Evolutionary conservation across 1,139 yeast species (phyloP).

Genomic region (Geotrichum reessii): DNA sequence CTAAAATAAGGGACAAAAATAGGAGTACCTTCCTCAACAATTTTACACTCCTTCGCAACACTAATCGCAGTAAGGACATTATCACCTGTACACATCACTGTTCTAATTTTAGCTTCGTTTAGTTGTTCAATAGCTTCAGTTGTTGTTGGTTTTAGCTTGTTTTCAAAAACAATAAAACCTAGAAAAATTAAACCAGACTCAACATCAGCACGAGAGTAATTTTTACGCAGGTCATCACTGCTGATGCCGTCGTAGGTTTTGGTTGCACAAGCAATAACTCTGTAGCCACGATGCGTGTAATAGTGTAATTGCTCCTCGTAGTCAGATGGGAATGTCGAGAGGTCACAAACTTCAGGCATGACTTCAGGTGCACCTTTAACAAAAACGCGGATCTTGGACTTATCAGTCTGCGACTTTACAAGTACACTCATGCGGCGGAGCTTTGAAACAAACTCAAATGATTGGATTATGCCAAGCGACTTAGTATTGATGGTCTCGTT

Average conservation of each 20-base stretch:
- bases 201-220: slow-evolving; percentile 50
- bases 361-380: slow-evolving; percentile 98
- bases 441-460: slow-evolving; percentile 78
- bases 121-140: slow-evolving; percentile 55
- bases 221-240: slow-evolving; percentile 39
- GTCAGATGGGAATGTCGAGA: slow-evolving; percentile 64
- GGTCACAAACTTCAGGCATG: slow-evolving; percentile 70
- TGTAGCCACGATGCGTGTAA: slow-evolving; percentile 87
- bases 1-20: slow-evolving; percentile 66
- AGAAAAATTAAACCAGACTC: slow-evolving; percentile 66
- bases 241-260: slow-evolving; percentile 45
- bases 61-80: slow-evolving; percentile 90
- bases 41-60: slow-evolving; percentile 79
- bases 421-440: slow-evolving; percentile 89
- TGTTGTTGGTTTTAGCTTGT: slow-evolving; percentile 71
- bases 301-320: slow-evolving; percentile 68
- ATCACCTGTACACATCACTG: slow-evolving; percentile 97
- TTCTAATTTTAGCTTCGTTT: slow-evolving; percentile 63
- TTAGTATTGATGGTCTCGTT: slow-evolving; percentile 34
- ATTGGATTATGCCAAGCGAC: slow-evolving; percentile 54
- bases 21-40: slow-evolving; percentile 44
- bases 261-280: slow-evolving; percentile 92
- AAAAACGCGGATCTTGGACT: slow-evolving; percentile 43
- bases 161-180: slow-evolving; percentile 90
- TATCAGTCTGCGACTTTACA: slow-evolving; percentile 40